These are phyloP conservation scores for Micractinium sp. DNA, from an alignment of 139 green algal genomes.

Conservation along the genomic window DNA sequence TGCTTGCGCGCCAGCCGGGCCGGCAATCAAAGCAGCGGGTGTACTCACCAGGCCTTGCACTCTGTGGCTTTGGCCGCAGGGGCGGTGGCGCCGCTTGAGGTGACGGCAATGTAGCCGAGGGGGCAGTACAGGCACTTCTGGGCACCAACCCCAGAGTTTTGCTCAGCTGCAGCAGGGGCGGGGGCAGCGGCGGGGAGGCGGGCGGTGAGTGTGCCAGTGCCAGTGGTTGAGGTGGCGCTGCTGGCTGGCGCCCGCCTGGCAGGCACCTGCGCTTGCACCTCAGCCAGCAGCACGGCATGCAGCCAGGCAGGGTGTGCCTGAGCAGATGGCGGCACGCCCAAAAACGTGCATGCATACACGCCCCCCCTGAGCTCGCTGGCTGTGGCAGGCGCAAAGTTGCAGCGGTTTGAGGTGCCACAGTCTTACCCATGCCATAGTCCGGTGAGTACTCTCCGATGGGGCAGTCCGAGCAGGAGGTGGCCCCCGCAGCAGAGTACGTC, in stretches of 20 bases:
- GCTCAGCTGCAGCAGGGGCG: neutral
- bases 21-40: too few species aligned
- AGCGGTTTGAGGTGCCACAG: too few species aligned
- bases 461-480: neutral
- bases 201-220: neutral
- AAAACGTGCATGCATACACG: too few species aligned
- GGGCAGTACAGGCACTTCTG: neutral
- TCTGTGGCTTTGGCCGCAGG: neutral
- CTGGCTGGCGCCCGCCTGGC: too few species aligned
- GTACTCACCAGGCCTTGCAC: neutral
- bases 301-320: too few species aligned
- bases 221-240: too few species aligned
- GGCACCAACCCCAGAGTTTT: neutral
- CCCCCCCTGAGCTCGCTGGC: too few species aligned
- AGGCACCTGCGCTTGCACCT: too few species aligned
- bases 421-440: neutral
- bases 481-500: neutral
- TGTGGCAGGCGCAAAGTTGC: too few species aligned
- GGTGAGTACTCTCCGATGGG: neutral
- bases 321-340: too few species aligned
- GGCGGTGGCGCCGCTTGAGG: neutral
- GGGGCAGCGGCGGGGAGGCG: neutral
- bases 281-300: too few species aligned
- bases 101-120: neutral
- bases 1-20: too few species aligned